These are phyloP conservation scores for Mycoemilia scoparia DNA, from an alignment of 192 early-diverging fungal genomes.

Conservation along the genomic window DNA sequence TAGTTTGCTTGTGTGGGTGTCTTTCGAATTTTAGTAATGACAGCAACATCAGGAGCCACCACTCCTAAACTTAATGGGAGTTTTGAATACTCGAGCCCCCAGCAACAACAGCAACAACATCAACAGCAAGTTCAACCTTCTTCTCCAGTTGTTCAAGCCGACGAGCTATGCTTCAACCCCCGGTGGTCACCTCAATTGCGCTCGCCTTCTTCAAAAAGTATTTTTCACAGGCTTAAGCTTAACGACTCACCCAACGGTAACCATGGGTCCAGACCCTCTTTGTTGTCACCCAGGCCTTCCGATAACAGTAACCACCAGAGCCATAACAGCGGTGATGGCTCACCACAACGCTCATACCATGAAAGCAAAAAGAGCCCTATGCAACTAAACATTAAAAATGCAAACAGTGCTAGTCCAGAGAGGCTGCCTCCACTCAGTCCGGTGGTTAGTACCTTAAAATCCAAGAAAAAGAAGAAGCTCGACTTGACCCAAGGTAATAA, in stretches of 20 bases:
- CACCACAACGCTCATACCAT: too few species aligned
- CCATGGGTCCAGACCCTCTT: background rate
- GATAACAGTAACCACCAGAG: background rate
- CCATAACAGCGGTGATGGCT: too few species aligned
- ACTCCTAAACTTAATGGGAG: too few species aligned
- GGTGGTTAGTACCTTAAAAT: constrained; percentile 16
- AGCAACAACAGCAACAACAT: too few species aligned
- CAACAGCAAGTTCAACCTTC: too few species aligned
- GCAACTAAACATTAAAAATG: too few species aligned
- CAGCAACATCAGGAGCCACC: too few species aligned
- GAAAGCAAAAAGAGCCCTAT: too few species aligned
- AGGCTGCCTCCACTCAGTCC: constrained; percentile 30
- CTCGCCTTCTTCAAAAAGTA: constrained; percentile 24
- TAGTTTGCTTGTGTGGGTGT: too few species aligned
- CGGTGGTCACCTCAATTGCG: constrained; percentile 29
- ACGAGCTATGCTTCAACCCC: constrained; percentile 29
- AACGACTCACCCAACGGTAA: constrained; percentile 6
- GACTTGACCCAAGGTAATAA: too few species aligned
- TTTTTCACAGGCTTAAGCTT: constrained; percentile 17
- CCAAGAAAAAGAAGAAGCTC: background rate
- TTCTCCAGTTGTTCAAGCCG: constrained; percentile 25
- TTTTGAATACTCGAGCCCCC: too few species aligned
- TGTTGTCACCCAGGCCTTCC: background rate
- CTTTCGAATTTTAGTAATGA: too few species aligned
- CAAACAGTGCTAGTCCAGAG: constrained; percentile 23